phyloP scores from a whole-genome alignment of 2,329 filamentous ascomycete genomes.

The Hypoxylon sp. region DNA sequence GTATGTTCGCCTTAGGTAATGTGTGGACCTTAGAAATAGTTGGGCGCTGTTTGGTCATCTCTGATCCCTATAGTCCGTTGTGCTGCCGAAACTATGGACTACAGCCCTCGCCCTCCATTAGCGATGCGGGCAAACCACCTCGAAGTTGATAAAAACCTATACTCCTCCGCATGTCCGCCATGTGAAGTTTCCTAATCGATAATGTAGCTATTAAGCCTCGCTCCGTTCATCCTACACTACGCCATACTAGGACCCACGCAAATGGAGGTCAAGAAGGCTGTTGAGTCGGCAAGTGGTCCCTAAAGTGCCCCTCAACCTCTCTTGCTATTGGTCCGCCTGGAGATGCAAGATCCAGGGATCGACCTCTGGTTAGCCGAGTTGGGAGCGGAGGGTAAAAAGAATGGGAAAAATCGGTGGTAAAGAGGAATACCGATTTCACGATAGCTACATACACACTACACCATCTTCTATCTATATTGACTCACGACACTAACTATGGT shows the following conservation, averaged over 20 bases:
- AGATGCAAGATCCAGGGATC: conserved; percentile 41
- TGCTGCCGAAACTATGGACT: conserved; percentile 8
- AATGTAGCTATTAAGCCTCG: conserved; percentile 25
- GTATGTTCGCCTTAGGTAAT: not conserved
- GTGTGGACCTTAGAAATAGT: conserved; percentile 5
- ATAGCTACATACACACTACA: conserved; percentile 23
- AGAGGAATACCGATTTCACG: conserved; percentile 30
- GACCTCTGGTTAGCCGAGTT: conserved; percentile 46
- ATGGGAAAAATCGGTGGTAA: conserved; percentile 25
- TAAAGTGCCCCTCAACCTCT: conserved; percentile 5
- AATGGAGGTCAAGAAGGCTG: conserved; percentile 22
- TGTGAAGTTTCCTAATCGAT: conserved; percentile 41
- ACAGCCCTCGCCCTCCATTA: conserved; percentile 20
- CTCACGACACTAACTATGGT: conserved; percentile 9
- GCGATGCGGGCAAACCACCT: conserved; percentile 22
- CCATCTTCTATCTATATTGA: conserved; percentile 15
- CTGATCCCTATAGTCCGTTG: conserved; percentile 11
- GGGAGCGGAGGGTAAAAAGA: conserved; percentile 47
- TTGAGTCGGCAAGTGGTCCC: conserved; percentile 31
- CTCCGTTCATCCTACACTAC: conserved; percentile 37
- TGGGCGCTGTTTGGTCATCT: conserved; percentile 9
- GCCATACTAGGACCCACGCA: conserved; percentile 35
- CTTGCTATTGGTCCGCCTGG: conserved; percentile 23
- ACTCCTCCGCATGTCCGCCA: conserved; percentile 45
- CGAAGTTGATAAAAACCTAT: conserved; percentile 20